phyloP scores from a whole-genome alignment of 106 monocot species.

The Platanthera guangdongensis region DNA sequence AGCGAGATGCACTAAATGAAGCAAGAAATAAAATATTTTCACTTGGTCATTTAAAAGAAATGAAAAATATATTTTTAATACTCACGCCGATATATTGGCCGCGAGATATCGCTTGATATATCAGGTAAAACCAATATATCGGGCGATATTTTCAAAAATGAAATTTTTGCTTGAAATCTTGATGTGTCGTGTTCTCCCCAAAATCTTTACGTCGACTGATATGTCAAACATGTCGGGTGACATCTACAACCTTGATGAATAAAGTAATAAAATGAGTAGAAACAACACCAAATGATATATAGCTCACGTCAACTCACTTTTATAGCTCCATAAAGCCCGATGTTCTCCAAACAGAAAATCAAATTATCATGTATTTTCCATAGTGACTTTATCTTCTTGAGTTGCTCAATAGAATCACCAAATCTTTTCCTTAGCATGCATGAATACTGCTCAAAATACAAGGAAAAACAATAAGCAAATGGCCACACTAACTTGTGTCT shows the following conservation, averaged over 20 bases:
- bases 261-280: background rate
- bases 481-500: background rate
- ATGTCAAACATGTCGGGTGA: background rate
- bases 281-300: background rate
- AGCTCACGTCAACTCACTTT: constrained; percentile 27
- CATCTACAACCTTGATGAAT: background rate
- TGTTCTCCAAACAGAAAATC: constrained; percentile 59
- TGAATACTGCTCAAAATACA: constrained; percentile 30
- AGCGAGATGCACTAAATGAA: too few species aligned
- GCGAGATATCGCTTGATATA: too few species aligned
- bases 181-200: too few species aligned
- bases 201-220: too few species aligned
- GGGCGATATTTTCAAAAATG: too few species aligned
- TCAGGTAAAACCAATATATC: too few species aligned
- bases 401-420: constrained; percentile 37
- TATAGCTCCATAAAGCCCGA: constrained; percentile 71
- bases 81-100: too few species aligned
- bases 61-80: too few species aligned
- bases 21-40: too few species aligned
- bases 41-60: too few species aligned
- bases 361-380: constrained; percentile 58
- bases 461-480: constrained; percentile 11
- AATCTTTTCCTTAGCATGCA: constrained; percentile 27
- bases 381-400: constrained; percentile 51
- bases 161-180: too few species aligned